phyloP scores from a whole-genome alignment of 257 asterid genomes.

The Primulina eburnea region DNA sequence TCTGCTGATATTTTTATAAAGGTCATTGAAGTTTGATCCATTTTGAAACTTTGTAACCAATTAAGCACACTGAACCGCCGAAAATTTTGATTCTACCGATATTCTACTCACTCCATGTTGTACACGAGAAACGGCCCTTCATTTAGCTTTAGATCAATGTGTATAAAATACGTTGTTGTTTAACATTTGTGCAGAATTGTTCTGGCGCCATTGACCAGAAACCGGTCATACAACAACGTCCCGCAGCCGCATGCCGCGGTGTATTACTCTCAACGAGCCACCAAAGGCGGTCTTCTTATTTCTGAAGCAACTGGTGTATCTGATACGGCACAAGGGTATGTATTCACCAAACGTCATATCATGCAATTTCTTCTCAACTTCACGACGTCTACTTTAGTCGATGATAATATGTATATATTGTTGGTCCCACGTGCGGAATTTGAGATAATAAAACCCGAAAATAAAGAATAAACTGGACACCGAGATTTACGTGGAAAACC shows the following conservation, averaged over 20 bases:
- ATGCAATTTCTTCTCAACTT: background rate
- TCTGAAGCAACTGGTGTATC: constrained; percentile 39
- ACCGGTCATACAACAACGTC: constrained; percentile 27
- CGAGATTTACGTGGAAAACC: too few species aligned
- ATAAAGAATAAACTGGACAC: too few species aligned
- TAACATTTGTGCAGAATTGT: constrained; percentile 26
- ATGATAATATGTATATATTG: background rate
- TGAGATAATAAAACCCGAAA: too few species aligned
- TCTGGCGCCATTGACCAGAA: constrained; percentile 34
- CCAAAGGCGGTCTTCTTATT: constrained; percentile 35
- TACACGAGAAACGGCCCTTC: background rate
- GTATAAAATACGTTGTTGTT: background rate
- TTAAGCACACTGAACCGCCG: background rate
- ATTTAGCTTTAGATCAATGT: background rate
- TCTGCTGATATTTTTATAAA: background rate
- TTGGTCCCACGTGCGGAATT: too few species aligned
- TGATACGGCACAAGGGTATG: constrained; percentile 27
- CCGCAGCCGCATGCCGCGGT: constrained; percentile 34
- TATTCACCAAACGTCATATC: background rate
- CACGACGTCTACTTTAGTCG: background rate
- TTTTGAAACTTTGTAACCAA: too few species aligned
- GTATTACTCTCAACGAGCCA: constrained; percentile 36
- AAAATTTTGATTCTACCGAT: too few species aligned
- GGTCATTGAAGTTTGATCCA: background rate
- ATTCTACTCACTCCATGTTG: background rate